Evolutionary conservation across 148 eudicot species (phyloP).

Genomic region (Amaranthus palmeri): DNA sequence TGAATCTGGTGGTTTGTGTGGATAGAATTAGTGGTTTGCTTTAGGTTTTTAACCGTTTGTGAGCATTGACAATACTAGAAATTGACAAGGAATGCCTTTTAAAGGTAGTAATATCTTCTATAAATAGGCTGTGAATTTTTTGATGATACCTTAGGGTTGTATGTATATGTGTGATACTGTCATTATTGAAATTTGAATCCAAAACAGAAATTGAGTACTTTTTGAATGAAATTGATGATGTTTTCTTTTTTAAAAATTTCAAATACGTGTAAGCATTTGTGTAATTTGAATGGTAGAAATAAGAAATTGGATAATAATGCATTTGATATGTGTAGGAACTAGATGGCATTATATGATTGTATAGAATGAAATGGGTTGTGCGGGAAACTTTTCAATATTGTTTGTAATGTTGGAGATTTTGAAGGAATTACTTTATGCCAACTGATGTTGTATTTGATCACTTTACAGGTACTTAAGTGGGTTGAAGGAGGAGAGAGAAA

Average conservation of each 20-base stretch:
- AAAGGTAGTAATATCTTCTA: too few species aligned
- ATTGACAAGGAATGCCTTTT: too few species aligned
- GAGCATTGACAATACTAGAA: too few species aligned
- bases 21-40: too few species aligned
- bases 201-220: not conserved
- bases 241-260: not conserved
- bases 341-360: not conserved
- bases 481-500: slow-evolving; percentile 72
- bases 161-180: not conserved
- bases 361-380: not conserved
- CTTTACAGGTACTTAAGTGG: slow-evolving; percentile 58
- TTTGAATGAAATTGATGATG: not conserved
- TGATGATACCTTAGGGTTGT: too few species aligned
- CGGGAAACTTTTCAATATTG: not conserved
- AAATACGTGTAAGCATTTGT: not conserved
- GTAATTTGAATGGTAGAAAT: not conserved
- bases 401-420: not conserved
- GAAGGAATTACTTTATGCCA: not conserved
- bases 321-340: too few species aligned
- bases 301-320: too few species aligned
- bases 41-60: too few species aligned
- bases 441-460: not conserved
- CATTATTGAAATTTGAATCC: not conserved
- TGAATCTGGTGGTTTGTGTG: too few species aligned
- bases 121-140: too few species aligned